Base-by-base conservation (phyloP, 306 rosid genomes). In the Vicia faba region DNA sequence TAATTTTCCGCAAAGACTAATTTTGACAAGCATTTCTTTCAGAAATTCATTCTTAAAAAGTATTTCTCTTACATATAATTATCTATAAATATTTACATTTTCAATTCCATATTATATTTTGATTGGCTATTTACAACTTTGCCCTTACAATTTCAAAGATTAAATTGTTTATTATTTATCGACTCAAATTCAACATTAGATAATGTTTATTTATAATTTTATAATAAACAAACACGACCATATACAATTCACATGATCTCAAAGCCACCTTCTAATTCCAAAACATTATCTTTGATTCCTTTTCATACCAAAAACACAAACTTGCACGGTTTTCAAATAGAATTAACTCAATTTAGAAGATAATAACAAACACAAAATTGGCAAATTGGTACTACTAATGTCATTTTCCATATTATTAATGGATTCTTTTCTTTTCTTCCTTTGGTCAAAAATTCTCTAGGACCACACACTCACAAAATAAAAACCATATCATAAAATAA, bases 201-300 rank as follows among this genome's bases (percentile, higher is more conserved):
- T 43, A 59, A 50, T 54, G 15, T 29, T 66, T 57, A 64, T 16
- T 36, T 56, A 56, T 64, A 40, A 23, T 13, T 56, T 4, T 7
- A 14, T 63, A 9, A 28, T 33, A 55, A 31, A 64, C 58, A 69
- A 68, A 66, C 43, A 72, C 29, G 11, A 70, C 41, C 68, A 39
- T 40, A 38, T 35, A 64, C 44, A 55, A 54, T 35, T 60, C 59
- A 40, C 79, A 75, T 64, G 67, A 61, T 70, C 61, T 46, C 70
- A 49, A 40, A 4, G 28, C 13, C 64, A 70, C 64, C 11, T 46
- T 54, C 55, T 43, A 64, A 64, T 31, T 79, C 69, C 68, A 69
- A 64, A 54, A 53, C 19, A 35, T 50, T 20, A 59, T 59, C 44
- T 14, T 71, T 65, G 39, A 46, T 66, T 72, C 73, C 40, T 57